These are phyloP conservation scores for Myxozyma vanderwaltii DNA, from an alignment of 805 yeast genomes.

Conservation along the genomic window DNA sequence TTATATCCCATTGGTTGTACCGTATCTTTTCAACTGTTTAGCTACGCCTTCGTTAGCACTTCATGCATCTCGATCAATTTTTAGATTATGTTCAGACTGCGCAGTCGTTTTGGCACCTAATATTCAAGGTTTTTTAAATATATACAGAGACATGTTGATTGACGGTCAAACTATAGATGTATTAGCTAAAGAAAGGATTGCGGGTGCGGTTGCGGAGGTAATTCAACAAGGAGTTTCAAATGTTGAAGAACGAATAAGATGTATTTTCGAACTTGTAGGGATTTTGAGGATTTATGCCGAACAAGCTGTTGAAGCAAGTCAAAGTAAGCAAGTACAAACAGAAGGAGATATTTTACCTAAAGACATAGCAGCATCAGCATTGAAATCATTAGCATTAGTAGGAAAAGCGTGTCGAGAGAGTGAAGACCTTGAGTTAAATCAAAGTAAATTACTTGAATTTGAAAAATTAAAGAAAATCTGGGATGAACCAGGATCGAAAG, in stretches of 20 bases:
- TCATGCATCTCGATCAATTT: constrained; percentile 58
- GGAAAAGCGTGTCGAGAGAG: constrained; percentile 70
- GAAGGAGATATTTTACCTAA: constrained; percentile 4
- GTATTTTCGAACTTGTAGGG: constrained; percentile 16
- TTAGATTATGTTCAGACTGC: constrained; percentile 46
- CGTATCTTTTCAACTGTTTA: constrained; percentile 54
- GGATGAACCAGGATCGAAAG: constrained; percentile 52
- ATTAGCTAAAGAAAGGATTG: constrained; percentile 38
- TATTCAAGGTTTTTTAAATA: constrained; percentile 16
- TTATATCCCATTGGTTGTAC: constrained; percentile 56
- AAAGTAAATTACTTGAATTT: constrained; percentile 22
- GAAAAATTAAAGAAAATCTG: constrained; percentile 22
- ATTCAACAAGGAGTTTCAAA: constrained; percentile 25
- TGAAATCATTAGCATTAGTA: constrained; percentile 66
- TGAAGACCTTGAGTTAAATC: constrained; percentile 50
- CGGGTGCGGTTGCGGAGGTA: constrained; percentile 32
- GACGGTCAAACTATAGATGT: constrained; percentile 39
- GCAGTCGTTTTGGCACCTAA: constrained; percentile 15
- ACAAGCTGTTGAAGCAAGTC: constrained; percentile 5
- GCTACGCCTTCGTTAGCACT: constrained; percentile 41
- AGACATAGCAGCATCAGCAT: constrained; percentile 53
- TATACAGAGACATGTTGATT: constrained; percentile 34
- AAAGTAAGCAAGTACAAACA: neutral
- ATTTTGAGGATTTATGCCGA: constrained; percentile 12
- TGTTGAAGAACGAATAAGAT: constrained; percentile 3